phyloP scores from a whole-genome alignment of 495 filamentous ascomycete species.

The Wilcoxina mikolae region DNA sequence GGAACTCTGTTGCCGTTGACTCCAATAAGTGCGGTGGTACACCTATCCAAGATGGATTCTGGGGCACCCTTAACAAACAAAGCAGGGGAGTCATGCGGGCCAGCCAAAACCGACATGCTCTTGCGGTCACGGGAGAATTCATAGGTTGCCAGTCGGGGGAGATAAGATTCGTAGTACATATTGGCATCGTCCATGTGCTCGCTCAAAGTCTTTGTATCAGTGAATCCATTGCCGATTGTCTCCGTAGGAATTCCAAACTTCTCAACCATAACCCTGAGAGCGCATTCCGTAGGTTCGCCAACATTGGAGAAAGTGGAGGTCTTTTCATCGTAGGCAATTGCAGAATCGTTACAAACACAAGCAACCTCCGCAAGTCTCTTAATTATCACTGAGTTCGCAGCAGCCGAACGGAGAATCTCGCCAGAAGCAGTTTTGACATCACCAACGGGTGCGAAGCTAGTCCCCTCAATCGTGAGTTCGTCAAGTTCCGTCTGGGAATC shows the following conservation, averaged over 20 bases:
- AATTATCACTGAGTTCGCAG: constrained; percentile 62
- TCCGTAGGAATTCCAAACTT: constrained; percentile 68
- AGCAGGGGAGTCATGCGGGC: constrained; percentile 49
- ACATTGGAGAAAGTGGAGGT: constrained; percentile 62
- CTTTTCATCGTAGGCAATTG: constrained; percentile 66
- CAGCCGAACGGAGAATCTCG: constrained; percentile 50
- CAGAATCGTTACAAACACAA: constrained; percentile 80
- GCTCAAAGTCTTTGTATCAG: constrained; percentile 35
- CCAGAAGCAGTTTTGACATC: constrained; percentile 48
- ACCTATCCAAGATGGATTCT: constrained; percentile 84
- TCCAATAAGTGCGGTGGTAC: constrained; percentile 63
- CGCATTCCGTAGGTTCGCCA: constrained; percentile 92
- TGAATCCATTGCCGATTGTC: constrained; percentile 42
- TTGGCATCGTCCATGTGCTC: constrained; percentile 64
- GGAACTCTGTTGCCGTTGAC: constrained; percentile 56
- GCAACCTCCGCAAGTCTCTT: constrained; percentile 72
- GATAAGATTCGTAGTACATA: constrained; percentile 64
- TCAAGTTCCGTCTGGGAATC: constrained; percentile 59
- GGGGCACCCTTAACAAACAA: constrained; percentile 95
- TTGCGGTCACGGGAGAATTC: constrained; percentile 97
- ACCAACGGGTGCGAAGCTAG: constrained; percentile 79
- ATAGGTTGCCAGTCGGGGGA: constrained; percentile 66
- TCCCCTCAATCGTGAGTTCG: constrained; percentile 83
- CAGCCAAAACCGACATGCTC: constrained; percentile 95
- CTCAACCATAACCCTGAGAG: constrained; percentile 77